Evolutionary conservation across 2,329 filamentous ascomycete species (phyloP), one percentile per base, ranked within the genome.

Genomic region (Amesomyces nigricolor): DNA sequence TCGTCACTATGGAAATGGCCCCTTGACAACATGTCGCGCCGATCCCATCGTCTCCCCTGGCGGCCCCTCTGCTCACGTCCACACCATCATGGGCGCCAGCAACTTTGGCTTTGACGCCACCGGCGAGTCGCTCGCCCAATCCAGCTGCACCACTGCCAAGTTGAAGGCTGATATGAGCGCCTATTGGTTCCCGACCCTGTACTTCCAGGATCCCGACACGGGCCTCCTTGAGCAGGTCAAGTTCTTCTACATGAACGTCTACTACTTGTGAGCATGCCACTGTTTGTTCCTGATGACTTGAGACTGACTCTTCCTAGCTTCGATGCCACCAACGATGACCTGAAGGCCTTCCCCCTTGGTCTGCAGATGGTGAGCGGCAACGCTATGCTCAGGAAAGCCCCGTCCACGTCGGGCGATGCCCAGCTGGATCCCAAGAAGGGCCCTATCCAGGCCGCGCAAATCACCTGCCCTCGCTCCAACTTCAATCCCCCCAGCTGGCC

Each of bases 151-250:
- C 47, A 88, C 85, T 35, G 86, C 88, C 68, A 77, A 78, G 58
- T 76, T 88, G 66, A 82, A 78, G 63, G 81, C 80, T 53, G 87
- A 91, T 71, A 76, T 82, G 67, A 87, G 81, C 63, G 86, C 86
- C 70, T 91, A 92, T 75, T 91, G 88, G 88, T 83, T 85, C 54
- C 87, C 88, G 1, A 75, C 76, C 29, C 72, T 91, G 2, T 91
- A 85, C 72, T 90, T 86, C 71, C 73, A 77, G 62, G 79, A 87
- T 61, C 77, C 82, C 64, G 72, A 78, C 62, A 81, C 84, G 61
- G 80, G 80, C 47, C 78, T 77, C 50, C 82, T 89, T 62, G 80
- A 85, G 68, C 76, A 78, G 37, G 87, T 91, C 16, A 76, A 83
- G 44, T 72, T 88, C 58, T 84, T 86, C 65, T 89, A 89, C 67